Conservation (phyloP, 2,329 filamentous ascomycete genomes). For the Onygenales sp. region DNA sequence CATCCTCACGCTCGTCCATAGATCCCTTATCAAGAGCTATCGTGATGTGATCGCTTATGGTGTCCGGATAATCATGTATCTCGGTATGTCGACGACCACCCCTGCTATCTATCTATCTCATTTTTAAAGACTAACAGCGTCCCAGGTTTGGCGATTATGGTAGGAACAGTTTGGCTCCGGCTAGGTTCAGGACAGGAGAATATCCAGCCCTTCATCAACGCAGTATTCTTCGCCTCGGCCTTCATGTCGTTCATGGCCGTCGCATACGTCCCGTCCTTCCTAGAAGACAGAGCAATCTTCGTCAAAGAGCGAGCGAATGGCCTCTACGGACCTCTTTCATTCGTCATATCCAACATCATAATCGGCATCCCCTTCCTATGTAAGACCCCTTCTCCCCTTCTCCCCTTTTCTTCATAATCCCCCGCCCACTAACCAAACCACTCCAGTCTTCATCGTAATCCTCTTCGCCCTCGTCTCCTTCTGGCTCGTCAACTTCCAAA, state of each 20-base stretch:
- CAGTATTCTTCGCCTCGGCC: constrained; percentile 65
- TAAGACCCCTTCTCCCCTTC: constrained; percentile 18
- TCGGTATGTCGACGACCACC: constrained; percentile 37
- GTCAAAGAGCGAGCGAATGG: constrained; percentile 74
- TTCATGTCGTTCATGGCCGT: constrained; percentile 78
- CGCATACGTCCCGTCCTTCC: constrained; percentile 73
- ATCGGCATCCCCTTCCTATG: constrained; percentile 72
- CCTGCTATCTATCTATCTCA: neutral
- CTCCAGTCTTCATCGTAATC: constrained; percentile 57
- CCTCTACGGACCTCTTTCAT: constrained; percentile 63
- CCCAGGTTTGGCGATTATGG: constrained; percentile 65
- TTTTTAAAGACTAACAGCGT: constrained; percentile 1
- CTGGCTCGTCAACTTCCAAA: constrained; percentile 69
- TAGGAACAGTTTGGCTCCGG: constrained; percentile 80
- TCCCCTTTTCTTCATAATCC: neutral
- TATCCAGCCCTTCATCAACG: constrained; percentile 75
- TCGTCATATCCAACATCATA: constrained; percentile 70
- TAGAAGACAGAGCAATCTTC: constrained; percentile 67
- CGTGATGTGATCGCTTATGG: constrained; percentile 77
- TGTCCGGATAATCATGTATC: constrained; percentile 74
- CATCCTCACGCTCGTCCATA: constrained; percentile 59
- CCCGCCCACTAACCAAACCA: neutral
- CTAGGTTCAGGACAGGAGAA: constrained; percentile 58
- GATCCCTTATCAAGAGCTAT: constrained; percentile 74
- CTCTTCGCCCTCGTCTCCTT: constrained; percentile 69